phyloP scores from a whole-genome alignment of 2,329 filamentous ascomycete genomes.

The Hymenoscyphus scutula region DNA sequence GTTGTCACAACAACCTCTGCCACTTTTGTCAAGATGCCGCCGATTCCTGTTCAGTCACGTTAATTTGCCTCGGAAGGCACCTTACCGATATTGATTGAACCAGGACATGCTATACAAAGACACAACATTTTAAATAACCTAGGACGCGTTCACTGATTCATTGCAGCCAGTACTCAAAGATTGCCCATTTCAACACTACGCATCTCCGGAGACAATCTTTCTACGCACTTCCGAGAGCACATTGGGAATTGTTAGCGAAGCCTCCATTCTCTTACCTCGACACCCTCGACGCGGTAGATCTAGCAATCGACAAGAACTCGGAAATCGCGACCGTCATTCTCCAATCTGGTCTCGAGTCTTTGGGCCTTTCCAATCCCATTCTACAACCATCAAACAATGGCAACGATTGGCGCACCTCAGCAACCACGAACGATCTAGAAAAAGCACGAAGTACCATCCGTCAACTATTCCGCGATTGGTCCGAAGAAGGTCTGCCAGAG shows the following conservation, averaged over 20 bases:
- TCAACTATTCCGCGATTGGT: constrained; percentile 96
- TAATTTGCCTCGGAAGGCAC: neutral
- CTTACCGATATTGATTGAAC: neutral
- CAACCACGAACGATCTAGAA: constrained; percentile 74
- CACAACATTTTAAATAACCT: neutral
- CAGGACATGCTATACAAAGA: neutral
- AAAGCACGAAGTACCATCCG: constrained; percentile 90
- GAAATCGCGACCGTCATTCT: constrained; percentile 78
- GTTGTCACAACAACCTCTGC: no score
- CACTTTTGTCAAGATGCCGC: no score
- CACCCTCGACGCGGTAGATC: constrained; percentile 74
- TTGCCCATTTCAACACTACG: constrained; percentile 85
- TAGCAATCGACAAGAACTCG: constrained; percentile 86
- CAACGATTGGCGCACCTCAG: constrained; percentile 65
- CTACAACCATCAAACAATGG: constrained; percentile 11
- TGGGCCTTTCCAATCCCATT: constrained; percentile 45
- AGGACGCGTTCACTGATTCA: neutral
- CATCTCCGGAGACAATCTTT: constrained; percentile 89
- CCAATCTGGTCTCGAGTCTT: constrained; percentile 63
- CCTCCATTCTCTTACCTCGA: constrained; percentile 82
- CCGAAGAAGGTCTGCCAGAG: constrained; percentile 70
- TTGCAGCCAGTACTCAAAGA: constrained; percentile 75
- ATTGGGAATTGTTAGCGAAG: constrained; percentile 78
- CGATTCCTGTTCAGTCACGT: neutral
- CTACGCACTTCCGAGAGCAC: constrained; percentile 79